phyloP scores from a whole-genome alignment of 78 protist species.

The Speleostelium caveatum region DNA sequence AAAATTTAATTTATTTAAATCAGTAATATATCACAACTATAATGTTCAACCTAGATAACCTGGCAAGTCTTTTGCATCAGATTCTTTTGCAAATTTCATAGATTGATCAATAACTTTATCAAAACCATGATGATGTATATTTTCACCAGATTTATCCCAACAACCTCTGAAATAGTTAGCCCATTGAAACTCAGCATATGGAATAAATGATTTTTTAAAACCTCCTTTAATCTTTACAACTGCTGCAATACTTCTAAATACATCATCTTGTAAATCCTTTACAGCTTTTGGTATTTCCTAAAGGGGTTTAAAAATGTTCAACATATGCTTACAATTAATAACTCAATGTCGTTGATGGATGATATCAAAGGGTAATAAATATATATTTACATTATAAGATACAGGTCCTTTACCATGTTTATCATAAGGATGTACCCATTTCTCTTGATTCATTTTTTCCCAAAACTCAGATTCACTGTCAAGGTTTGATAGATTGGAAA shows the following conservation, averaged over 20 bases:
- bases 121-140: neutral
- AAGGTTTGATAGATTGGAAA: slow-evolving; percentile 22
- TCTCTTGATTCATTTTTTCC: slow-evolving; percentile 43
- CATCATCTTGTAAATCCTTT: slow-evolving; percentile 28
- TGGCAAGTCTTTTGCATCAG: slow-evolving; percentile 40
- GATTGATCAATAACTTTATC: slow-evolving; percentile 44
- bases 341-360: too few species aligned
- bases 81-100: slow-evolving; percentile 19
- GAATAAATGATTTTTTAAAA: slow-evolving; percentile 65
- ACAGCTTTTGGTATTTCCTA: slow-evolving; percentile 32
- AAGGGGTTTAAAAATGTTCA: too few species aligned
- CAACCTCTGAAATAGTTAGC: slow-evolving; percentile 66
- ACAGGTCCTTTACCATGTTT: slow-evolving; percentile 71
- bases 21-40: too few species aligned
- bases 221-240: slow-evolving; percentile 77
- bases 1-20: too few species aligned
- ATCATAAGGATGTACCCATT: slow-evolving; percentile 75
- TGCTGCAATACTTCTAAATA: slow-evolving; percentile 71
- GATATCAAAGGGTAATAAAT: too few species aligned
- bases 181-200: slow-evolving; percentile 79
- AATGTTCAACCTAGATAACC: slow-evolving; percentile 51
- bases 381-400: neutral
- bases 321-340: too few species aligned
- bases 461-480: slow-evolving; percentile 4
- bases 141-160: neutral